Percentiles rank a stretch among this genome's conserved stretches.
phyloP scores from a whole-genome alignment of 202 grass and related monocot genomes.

The Carex arenaria region DNA sequence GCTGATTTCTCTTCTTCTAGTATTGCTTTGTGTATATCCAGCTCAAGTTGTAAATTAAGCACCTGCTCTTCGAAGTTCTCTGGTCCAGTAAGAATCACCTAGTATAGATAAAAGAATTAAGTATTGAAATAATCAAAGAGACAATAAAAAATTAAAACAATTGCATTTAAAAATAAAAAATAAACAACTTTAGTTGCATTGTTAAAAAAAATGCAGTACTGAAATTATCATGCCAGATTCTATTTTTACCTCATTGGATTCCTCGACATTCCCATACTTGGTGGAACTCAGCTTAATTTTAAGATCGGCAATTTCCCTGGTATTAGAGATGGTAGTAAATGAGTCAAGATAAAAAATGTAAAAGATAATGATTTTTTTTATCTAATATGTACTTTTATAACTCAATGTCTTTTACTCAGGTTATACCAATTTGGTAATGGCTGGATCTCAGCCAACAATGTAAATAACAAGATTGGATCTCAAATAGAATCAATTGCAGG shows the following conservation, averaged over 20 bases:
- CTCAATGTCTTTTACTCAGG: background rate
- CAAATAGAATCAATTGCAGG: background rate
- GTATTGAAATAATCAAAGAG: background rate
- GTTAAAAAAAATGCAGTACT: background rate
- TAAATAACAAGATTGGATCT: background rate
- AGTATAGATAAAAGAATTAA: background rate
- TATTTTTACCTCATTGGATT: conserved; percentile 24
- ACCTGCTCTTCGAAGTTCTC: conserved; percentile 37
- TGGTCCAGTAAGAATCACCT: conserved; percentile 3
- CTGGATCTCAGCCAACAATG: background rate
- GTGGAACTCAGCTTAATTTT: conserved; percentile 41
- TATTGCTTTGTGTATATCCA: conserved; percentile 70
- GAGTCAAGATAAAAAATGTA: conserved; percentile 4
- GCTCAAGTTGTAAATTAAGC: conserved; percentile 63
- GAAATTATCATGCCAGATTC: background rate
- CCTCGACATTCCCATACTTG: conserved; percentile 16
- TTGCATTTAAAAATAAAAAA: background rate
- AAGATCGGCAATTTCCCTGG: conserved; percentile 65
- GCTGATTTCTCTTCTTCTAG: conserved; percentile 66
- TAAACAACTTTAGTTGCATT: background rate
- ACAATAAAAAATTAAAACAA: background rate
- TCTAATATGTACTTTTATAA: background rate
- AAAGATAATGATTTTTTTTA: background rate
- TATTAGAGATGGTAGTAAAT: background rate
- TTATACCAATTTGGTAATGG: background rate